Conservation (phyloP, 305 asterid genomes). For the Fraxinus baroniana region DNA sequence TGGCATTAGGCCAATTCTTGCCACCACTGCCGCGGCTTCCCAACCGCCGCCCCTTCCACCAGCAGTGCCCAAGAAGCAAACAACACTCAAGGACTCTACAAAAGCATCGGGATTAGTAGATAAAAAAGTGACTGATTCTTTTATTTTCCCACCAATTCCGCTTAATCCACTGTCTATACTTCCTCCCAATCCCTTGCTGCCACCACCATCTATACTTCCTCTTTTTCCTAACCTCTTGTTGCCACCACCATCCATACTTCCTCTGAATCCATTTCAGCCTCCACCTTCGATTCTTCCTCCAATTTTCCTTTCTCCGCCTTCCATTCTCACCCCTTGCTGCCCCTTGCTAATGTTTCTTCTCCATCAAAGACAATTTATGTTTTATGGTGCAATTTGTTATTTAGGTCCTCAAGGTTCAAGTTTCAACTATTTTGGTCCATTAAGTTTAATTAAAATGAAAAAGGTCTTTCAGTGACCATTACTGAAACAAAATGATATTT, state of each 20-base stretch:
- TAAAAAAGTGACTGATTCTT: conserved; percentile 18
- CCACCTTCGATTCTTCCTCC: conserved; percentile 23
- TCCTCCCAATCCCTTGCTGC: conserved; percentile 46
- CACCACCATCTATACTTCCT: conserved; percentile 53
- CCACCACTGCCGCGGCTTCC: conserved; percentile 54
- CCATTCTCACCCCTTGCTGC: too few relatives aligned
- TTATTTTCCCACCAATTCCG: conserved; percentile 31
- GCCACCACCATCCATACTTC: too few relatives aligned
- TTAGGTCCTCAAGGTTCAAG: too few relatives aligned
- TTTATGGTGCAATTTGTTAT: too few relatives aligned
- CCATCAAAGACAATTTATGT: too few relatives aligned
- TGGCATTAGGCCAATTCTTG: conserved; percentile 34
- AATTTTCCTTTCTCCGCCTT: conserved; percentile 21
- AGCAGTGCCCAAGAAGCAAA: conserved; percentile 24
- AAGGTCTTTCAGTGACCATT: too few relatives aligned
- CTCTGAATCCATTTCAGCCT: background rate
- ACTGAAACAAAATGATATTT: too few relatives aligned
- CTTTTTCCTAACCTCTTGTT: too few relatives aligned
- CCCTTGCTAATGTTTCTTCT: too few relatives aligned
- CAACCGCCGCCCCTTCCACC: conserved; percentile 57
- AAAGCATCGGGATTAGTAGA: conserved; percentile 30
- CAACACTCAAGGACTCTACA: background rate
- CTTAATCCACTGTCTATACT: conserved; percentile 30
- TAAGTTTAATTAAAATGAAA: too few relatives aligned
- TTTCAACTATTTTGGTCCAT: too few relatives aligned